Evolutionary conservation across 2,329 filamentous ascomycete species (phyloP).

Genomic region (Cercospora canescens): DNA sequence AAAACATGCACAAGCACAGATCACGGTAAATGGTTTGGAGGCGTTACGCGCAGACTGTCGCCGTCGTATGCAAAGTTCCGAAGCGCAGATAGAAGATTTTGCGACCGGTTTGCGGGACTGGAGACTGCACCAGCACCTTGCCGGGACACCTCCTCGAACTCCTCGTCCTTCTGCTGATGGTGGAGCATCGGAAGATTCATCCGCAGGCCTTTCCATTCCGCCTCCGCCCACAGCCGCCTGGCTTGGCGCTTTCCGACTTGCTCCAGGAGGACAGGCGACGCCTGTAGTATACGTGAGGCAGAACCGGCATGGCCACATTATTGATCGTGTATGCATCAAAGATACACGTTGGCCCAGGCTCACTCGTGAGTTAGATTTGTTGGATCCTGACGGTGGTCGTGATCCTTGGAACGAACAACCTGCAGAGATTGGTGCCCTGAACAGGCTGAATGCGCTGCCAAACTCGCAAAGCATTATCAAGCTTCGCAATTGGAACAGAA

Average conservation of each 20-base stretch:
- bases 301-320: conserved; percentile 2
- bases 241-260: conserved; percentile 1
- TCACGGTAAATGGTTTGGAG: not conserved
- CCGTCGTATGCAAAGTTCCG: not conserved
- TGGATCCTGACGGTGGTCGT: not conserved
- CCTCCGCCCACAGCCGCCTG: conserved; percentile 1
- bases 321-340: conserved; percentile 10
- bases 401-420: not conserved
- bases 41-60: not conserved
- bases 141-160: not conserved
- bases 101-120: not conserved
- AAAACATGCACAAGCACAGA: not conserved
- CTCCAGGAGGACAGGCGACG: not conserved
- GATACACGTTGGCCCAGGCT: not conserved
- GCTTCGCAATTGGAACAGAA: conserved; percentile 3
- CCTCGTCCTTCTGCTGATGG: not conserved
- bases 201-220: not conserved
- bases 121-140: not conserved
- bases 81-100: not conserved
- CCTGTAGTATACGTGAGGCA: conserved; percentile 4
- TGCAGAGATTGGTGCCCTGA: conserved; percentile 4
- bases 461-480: not conserved
- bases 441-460: not conserved
- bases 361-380: not conserved
- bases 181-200: not conserved